A percentile compares a stretch with the other conserved stretches of the same genome.
Evolutionary conservation across 2,329 filamentous ascomycete genomes (phyloP).

Genomic region (Trichoderma guizhouense): DNA sequence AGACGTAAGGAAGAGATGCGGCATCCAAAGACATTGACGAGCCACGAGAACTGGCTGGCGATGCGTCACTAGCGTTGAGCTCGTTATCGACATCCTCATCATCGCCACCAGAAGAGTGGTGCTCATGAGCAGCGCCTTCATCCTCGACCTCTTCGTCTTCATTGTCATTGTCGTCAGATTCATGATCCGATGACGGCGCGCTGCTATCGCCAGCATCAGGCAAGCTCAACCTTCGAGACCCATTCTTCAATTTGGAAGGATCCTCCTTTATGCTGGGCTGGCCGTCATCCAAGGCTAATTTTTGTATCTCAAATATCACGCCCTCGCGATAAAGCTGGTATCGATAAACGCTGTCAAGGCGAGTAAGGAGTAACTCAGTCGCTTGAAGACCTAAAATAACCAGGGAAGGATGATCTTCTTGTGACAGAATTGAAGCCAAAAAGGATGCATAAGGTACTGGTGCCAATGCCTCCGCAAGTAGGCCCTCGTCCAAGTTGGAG

Average conservation of each 20-base stretch:
- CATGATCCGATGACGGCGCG: conserved; percentile 30
- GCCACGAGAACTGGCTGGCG: conserved; percentile 62
- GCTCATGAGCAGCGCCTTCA: conserved; percentile 37
- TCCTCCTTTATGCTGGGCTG: conserved; percentile 11
- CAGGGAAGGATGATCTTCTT: conserved; percentile 85
- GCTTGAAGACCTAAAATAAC: conserved; percentile 87
- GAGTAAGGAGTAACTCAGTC: conserved; percentile 79
- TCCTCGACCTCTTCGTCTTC: conserved; percentile 23
- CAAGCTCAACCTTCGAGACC: background rate
- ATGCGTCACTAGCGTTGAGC: conserved; percentile 55
- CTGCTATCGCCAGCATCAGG: conserved; percentile 19
- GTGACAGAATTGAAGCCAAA: conserved; percentile 88
- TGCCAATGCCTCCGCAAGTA: conserved; percentile 80
- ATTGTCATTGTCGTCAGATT: conserved; percentile 29
- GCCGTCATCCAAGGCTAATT: conserved; percentile 60
- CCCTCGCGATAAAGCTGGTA: conserved; percentile 98
- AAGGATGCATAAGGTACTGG: conserved; percentile 95
- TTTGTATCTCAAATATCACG: conserved; percentile 86
- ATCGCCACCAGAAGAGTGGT: conserved; percentile 42
- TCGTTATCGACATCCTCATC: conserved; percentile 53
- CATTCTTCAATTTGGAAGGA: background rate
- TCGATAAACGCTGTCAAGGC: conserved; percentile 82
- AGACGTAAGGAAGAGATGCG: conserved; percentile 46
- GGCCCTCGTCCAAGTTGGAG: conserved; percentile 81
- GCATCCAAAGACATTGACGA: conserved; percentile 63